Evolutionary conservation across 768 basidiomycete genomes (phyloP), one percentile per base, ranked within the genome.

Genomic region (Boletus eberwhitei): DNA sequence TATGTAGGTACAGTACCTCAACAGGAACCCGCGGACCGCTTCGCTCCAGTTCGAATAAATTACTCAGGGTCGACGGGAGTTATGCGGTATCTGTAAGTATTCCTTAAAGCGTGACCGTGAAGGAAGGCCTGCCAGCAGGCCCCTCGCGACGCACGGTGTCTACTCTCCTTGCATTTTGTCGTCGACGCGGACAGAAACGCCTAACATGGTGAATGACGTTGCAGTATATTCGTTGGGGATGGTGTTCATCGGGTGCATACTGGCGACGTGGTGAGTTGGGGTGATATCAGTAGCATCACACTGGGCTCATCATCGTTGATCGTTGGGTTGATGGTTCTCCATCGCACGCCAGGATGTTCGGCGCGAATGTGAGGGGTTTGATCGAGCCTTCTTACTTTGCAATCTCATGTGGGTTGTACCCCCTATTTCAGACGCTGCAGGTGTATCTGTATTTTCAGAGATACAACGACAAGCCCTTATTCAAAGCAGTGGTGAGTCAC

Each of bases 251-350:
- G 57, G 48, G 37, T 55, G 39, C n/a, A 48, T 50, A n/a, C n/a
- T 59, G 7, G 53, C 61, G 13, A 60, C 58, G 1, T 62, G 53
- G 58, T 60, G 24, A 52, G 55, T 44, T 16, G 14, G 13, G 5
- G 14, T 29, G 11, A 21, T 32, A 21, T 36, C 8, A 19, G 31
- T 45, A 34, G 7, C 21, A 12, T 35, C 22, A 9, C 4, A 3
- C 36, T 5, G 21, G 17, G 36, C 9, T 44, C 13, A 19, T 11
- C 7, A 16, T 21, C 14, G 22, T 53, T 26, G 17, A n/a, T 35
- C n/a, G 39, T 31, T 19, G 17, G 41, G 29, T 22, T 54, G 26
- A 29, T 19, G 5, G 8, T 11, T 31, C 16, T 19, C 38, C 17
- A 5, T 40, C 12, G 21, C 35, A 32, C 5, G 5, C 21, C 47